These are phyloP conservation scores for Chalciporus chontae DNA, from an alignment of 768 basidiomycete genomes.

Conservation along the genomic window DNA sequence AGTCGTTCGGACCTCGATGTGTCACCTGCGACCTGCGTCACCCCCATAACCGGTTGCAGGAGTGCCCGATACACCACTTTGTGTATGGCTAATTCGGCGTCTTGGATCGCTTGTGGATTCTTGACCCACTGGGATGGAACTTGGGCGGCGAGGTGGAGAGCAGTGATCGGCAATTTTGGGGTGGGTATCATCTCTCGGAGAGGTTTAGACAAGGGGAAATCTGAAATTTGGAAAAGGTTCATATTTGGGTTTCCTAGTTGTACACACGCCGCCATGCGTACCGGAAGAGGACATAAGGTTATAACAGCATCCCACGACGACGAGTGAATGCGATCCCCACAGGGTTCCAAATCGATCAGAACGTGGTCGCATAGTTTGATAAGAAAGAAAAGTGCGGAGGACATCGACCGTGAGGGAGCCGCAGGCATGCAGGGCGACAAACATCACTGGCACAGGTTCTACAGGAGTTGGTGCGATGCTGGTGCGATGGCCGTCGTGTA, in stretches of 20 bases:
- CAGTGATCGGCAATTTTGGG: conserved; percentile 34
- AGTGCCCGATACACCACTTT: conserved; percentile 75
- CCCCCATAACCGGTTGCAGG: conserved; percentile 36
- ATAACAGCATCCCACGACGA: conserved; percentile 78
- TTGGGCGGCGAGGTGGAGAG: conserved; percentile 69
- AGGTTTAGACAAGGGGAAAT: conserved; percentile 51
- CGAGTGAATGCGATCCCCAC: conserved; percentile 53
- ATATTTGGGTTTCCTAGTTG: not conserved
- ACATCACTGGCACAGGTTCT: conserved; percentile 42
- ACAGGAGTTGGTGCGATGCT: not conserved
- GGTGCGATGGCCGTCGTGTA: not conserved
- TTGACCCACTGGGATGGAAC: conserved; percentile 61
- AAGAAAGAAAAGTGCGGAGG: conserved; percentile 48
- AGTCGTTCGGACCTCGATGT: conserved; percentile 1
- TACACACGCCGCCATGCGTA: conserved; percentile 8
- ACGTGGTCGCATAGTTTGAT: conserved; percentile 15
- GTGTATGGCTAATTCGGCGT: conserved; percentile 50
- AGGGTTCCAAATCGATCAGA: not conserved
- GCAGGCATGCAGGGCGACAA: conserved; percentile 74
- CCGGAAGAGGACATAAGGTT: conserved; percentile 61
- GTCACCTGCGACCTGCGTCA: not conserved
- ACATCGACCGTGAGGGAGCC: conserved; percentile 70
- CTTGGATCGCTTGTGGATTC: conserved; percentile 28
- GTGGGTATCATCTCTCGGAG: conserved; percentile 16
- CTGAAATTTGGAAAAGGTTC: conserved; percentile 27